Evolutionary conservation across 2,329 filamentous ascomycete species (phyloP).

Genomic region (Penicillium aurantiogriseum): DNA sequence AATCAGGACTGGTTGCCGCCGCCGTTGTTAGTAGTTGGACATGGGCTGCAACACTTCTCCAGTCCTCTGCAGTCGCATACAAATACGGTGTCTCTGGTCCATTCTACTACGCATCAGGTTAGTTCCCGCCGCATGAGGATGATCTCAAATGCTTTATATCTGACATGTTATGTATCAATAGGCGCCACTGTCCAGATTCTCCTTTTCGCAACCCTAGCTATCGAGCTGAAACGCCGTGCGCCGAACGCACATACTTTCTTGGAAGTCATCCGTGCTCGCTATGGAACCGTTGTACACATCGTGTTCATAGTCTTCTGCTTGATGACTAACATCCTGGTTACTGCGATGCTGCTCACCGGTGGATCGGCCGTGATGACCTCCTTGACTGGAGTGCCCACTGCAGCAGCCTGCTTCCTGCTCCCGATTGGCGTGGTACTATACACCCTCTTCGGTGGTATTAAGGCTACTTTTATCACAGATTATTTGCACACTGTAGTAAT

Average conservation of each 20-base stretch:
- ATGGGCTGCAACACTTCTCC: conserved; percentile 81
- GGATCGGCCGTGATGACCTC: conserved; percentile 72
- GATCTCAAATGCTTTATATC: conserved; percentile 42
- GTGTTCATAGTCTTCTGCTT: conserved; percentile 81
- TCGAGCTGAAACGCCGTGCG: conserved; percentile 81
- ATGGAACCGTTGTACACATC: conserved; percentile 69
- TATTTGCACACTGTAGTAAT: conserved; percentile 76
- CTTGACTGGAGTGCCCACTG: conserved; percentile 71
- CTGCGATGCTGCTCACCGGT: conserved; percentile 83
- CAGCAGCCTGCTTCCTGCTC: conserved; percentile 79
- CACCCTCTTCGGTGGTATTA: conserved; percentile 73
- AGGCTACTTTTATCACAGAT: conserved; percentile 82
- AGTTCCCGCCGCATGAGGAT: conserved; percentile 31
- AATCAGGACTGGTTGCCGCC: conserved; percentile 81
- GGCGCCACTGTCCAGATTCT: conserved; percentile 83
- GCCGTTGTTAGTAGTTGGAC: conserved; percentile 94
- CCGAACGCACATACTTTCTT: conserved; percentile 85
- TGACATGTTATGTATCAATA: conserved; percentile 49
- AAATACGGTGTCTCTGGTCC: conserved; percentile 68
- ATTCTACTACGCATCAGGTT: conserved; percentile 65
- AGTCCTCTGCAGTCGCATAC: conserved; percentile 79
- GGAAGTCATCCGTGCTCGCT: conserved; percentile 78
- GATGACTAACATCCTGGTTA: conserved; percentile 83
- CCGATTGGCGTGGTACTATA: conserved; percentile 79
- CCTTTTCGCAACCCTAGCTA: conserved; percentile 84